Conservation (phyloP, 106 monocot species). For the Apostasia ramifera region DNA sequence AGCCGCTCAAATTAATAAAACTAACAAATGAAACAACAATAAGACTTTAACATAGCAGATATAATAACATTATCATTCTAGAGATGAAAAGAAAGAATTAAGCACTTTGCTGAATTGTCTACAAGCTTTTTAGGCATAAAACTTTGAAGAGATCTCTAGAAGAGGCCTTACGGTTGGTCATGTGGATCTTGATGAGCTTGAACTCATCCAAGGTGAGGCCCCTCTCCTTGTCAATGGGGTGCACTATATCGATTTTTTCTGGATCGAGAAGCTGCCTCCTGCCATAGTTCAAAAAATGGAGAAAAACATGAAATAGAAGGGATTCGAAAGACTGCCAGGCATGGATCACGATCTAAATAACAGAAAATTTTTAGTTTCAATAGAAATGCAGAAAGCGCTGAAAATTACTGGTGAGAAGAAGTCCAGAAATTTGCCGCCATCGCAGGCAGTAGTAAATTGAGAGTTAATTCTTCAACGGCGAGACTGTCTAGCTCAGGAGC, state of each 20-base stretch:
- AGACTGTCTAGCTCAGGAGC: no score
- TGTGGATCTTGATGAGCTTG: slow-evolving; percentile 67
- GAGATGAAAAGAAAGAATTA: neutral
- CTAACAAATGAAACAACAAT: neutral
- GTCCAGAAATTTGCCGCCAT: slow-evolving; percentile 89
- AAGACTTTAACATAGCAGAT: neutral
- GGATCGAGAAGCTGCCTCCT: slow-evolving; percentile 66
- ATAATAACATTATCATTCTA: neutral
- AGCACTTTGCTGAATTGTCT: no score
- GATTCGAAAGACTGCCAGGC: neutral
- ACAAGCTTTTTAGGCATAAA: no score
- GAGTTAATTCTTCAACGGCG: no score
- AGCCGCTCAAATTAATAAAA: neutral
- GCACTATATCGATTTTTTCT: slow-evolving; percentile 50
- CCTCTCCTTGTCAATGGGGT: slow-evolving; percentile 47
- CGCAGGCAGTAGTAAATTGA: neutral
- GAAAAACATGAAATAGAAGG: neutral
- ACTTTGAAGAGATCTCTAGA: neutral
- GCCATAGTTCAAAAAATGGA: neutral
- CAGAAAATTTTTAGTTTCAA: neutral
- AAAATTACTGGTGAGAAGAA: slow-evolving; percentile 48
- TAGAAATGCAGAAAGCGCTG: neutral
- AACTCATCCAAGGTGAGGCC: slow-evolving; percentile 64
- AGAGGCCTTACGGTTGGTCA: slow-evolving; percentile 52
- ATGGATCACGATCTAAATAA: no score